Conservation (phyloP, 169 alveolate genomes). For the Eimeria mitis region DNA sequence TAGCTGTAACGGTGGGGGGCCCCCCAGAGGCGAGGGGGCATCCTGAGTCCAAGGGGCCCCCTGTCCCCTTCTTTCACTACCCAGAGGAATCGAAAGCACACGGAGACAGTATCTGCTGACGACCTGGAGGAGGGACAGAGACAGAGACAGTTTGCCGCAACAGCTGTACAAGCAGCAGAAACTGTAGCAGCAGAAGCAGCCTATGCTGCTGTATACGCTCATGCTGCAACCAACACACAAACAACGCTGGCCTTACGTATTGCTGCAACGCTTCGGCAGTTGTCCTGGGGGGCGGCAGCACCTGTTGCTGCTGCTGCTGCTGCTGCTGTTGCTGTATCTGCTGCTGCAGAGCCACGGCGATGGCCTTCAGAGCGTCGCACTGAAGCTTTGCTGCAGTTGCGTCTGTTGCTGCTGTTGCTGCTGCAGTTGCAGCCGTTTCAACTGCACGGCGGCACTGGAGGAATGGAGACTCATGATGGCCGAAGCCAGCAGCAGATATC, state of each 20-base stretch:
- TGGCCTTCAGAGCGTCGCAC: background rate
- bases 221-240: background rate
- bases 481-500: background rate
- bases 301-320: constrained; percentile 50
- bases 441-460: background rate
- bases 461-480: background rate
- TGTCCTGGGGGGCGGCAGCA: background rate
- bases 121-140: background rate
- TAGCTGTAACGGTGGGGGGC: constrained; percentile 23
- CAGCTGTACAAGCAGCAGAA: background rate
- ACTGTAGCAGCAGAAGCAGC: background rate
- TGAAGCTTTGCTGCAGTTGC: constrained; percentile 15
- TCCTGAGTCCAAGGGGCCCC: no score
- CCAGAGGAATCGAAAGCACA: background rate
- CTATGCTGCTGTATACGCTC: background rate
- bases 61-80: no score
- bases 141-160: background rate
- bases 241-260: background rate
- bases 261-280: constrained; percentile 32
- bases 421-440: constrained; percentile 1
- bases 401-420: background rate
- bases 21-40: background rate
- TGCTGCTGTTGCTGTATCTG: no score
- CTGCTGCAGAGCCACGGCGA: background rate
- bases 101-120: constrained; percentile 19